Conservation (phyloP, 306 rosid genomes). For the Sophora flavescens region DNA sequence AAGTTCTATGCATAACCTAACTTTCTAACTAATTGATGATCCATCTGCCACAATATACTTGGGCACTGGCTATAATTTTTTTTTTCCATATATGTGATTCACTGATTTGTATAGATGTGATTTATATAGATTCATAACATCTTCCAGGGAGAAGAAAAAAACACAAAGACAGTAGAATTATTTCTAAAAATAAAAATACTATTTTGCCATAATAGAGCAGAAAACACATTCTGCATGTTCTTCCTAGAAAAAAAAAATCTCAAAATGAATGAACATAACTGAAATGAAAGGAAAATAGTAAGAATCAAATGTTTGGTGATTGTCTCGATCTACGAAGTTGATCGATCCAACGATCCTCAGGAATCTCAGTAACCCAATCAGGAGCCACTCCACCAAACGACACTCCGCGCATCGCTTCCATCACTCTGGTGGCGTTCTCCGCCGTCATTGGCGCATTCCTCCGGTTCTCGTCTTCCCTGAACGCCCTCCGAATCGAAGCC, state of each 20-base stretch:
- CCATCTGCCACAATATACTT: no score
- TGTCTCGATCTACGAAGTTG: slow-evolving; percentile 66
- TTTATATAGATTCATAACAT: no score
- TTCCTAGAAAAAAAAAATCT: no score
- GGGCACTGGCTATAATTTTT: no score
- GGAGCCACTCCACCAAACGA: slow-evolving; percentile 75
- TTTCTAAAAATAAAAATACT: no score
- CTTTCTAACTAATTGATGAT: no score
- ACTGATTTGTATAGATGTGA: no score
- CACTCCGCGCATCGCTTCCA: slow-evolving; percentile 89
- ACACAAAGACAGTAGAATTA: background rate
- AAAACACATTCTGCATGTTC: background rate
- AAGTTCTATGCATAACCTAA: no score
- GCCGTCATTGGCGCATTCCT: slow-evolving; percentile 74
- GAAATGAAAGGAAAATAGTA: background rate
- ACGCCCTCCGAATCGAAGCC: slow-evolving; percentile 62
- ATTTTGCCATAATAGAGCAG: no score
- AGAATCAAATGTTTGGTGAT: slow-evolving; percentile 46
- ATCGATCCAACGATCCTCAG: slow-evolving; percentile 80
- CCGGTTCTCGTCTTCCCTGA: slow-evolving; percentile 77
- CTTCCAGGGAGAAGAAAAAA: no score
- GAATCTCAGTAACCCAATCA: slow-evolving; percentile 67
- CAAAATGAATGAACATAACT: background rate
- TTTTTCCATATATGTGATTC: no score
- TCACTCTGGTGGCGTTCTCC: slow-evolving; percentile 80